These are phyloP conservation scores for Russula foetens DNA, from an alignment of 768 basidiomycete genomes.

Conservation along the genomic window DNA sequence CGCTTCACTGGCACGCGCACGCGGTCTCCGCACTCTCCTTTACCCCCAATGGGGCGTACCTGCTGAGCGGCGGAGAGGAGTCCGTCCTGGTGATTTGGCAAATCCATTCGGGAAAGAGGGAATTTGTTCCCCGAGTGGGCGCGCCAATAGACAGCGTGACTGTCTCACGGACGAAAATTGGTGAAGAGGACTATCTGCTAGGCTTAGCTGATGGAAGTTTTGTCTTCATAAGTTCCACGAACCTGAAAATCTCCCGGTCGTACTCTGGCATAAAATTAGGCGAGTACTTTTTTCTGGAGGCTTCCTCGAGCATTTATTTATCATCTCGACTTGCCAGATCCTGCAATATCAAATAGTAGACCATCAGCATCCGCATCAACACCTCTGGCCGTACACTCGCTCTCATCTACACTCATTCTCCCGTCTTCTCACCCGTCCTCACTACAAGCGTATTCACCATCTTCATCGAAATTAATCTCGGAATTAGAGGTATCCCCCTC, in stretches of 20 bases:
- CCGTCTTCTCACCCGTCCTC: conserved; percentile 94
- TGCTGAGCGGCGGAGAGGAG: conserved; percentile 93
- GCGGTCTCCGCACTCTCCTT: conserved; percentile 82
- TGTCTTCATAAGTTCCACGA: conserved; percentile 62
- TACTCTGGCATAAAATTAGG: conserved; percentile 76
- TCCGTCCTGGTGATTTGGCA: conserved; percentile 97
- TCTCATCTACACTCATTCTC: conserved; percentile 70
- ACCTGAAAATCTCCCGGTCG: conserved; percentile 61
- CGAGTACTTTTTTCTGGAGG: conserved; percentile 27
- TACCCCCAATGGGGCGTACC: conserved; percentile 83
- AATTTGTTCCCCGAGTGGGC: conserved; percentile 89
- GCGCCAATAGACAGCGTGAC: conserved; percentile 72
- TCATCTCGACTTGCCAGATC: conserved; percentile 26
- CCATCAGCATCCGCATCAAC: conserved; percentile 36
- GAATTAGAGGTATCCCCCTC: conserved; percentile 93
- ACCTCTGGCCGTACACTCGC: conserved; percentile 71
- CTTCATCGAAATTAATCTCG: conserved; percentile 57
- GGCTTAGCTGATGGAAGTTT: conserved; percentile 77
- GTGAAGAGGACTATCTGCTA: conserved; percentile 82
- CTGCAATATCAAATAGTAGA: conserved; percentile 28
- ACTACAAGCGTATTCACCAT: conserved; percentile 83
- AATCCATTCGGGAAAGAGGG: conserved; percentile 76
- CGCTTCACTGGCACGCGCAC: conserved; percentile 96
- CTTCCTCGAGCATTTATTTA: conserved; percentile 8
- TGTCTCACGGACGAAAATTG: conserved; percentile 39